These are phyloP conservation scores for Backusella liffmaniae DNA, from an alignment of 192 early-diverging fungal species.

Conservation along the genomic window DNA sequence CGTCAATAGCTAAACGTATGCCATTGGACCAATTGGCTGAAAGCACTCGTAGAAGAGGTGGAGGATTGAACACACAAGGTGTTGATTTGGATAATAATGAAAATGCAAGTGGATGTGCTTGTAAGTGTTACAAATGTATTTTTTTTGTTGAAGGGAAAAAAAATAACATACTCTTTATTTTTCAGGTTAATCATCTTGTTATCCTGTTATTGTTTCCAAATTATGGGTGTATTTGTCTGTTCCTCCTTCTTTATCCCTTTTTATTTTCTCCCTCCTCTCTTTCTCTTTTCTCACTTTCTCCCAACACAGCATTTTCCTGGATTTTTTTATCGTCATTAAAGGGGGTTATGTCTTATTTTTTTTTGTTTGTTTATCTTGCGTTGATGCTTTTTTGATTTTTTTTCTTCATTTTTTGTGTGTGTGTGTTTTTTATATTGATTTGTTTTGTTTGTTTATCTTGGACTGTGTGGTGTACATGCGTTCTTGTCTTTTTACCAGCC, in stretches of 20 bases:
- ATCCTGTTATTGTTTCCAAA: neutral
- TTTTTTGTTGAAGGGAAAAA: neutral
- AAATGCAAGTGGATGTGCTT: constrained; percentile 35
- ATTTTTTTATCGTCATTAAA: neutral
- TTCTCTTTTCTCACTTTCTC: neutral
- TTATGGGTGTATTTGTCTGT: neutral
- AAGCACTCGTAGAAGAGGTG: constrained; percentile 49
- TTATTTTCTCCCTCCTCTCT: neutral
- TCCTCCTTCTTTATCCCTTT: neutral
- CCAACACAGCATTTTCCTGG: neutral
- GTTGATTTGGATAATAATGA: constrained; percentile 45
- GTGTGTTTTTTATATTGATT: neutral
- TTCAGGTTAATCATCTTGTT: neutral
- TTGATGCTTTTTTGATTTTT: neutral
- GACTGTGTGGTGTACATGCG: neutral
- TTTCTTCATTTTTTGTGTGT: neutral
- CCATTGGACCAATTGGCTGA: constrained; percentile 61
- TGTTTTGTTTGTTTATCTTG: neutral
- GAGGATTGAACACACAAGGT: constrained; percentile 46
- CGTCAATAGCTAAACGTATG: constrained; percentile 66
- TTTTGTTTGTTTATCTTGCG: neutral
- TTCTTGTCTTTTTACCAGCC: neutral
- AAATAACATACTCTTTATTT: neutral
- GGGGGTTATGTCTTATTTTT: neutral
- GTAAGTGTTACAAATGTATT: constrained; percentile 23